These are phyloP conservation scores for Talaromyces sp. DNA, from an alignment of 2,329 filamentous ascomycete species.

Conservation along the genomic window DNA sequence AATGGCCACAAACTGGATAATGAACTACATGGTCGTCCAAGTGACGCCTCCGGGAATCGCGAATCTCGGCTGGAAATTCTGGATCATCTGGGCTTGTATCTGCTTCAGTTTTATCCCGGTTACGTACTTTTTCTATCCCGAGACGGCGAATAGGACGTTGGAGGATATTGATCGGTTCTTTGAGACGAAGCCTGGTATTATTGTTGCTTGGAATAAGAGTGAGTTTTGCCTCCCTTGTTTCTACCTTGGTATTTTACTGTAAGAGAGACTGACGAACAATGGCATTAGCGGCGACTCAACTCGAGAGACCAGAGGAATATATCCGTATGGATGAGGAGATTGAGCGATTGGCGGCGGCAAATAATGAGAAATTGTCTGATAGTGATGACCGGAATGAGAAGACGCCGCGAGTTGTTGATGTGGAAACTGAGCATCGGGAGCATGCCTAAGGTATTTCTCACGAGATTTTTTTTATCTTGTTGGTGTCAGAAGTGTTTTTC, in stretches of 20 bases:
- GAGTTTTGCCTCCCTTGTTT: not conserved
- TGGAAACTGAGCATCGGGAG: conserved; percentile 5
- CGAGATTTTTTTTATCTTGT: not conserved
- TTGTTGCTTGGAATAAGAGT: conserved; percentile 22
- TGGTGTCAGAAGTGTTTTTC: not conserved
- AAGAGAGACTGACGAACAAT: not conserved
- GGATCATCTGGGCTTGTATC: conserved; percentile 24
- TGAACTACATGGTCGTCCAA: conserved; percentile 20
- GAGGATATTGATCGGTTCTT: conserved; percentile 17
- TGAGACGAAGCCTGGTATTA: conserved; percentile 19
- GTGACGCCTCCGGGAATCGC: conserved; percentile 21
- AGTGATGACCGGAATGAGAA: not conserved
- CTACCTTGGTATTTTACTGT: not conserved
- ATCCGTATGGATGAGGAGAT: conserved; percentile 20
- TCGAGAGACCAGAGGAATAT: conserved; percentile 19
- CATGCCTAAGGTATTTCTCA: too few species aligned
- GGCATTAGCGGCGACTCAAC: conserved; percentile 20
- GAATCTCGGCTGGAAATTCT: conserved; percentile 23
- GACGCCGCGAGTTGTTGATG: not conserved
- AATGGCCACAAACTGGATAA: conserved; percentile 23
- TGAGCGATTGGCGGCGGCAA: conserved; percentile 1
- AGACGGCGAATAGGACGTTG: conserved; percentile 16
- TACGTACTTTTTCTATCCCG: conserved; percentile 24
- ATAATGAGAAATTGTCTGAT: conserved; percentile 5
- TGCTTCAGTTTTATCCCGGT: conserved; percentile 22